phyloP scores from a whole-genome alignment of 2,329 filamentous ascomycete genomes.

The Diaporthe nobilis region DNA sequence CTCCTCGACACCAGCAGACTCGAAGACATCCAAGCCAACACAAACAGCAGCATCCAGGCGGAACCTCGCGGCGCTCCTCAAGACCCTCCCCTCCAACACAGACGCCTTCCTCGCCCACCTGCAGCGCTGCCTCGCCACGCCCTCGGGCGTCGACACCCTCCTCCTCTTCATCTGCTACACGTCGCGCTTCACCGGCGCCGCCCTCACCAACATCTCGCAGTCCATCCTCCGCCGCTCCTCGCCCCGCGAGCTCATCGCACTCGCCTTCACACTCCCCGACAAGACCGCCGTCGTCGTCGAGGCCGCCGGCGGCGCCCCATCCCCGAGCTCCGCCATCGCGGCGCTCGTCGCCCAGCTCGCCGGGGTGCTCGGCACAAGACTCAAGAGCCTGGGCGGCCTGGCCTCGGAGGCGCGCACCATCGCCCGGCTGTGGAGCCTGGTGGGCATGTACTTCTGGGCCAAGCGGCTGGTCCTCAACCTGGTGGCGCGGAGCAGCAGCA shows the following conservation, averaged over 20 bases:
- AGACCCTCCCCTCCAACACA: conserved; percentile 56
- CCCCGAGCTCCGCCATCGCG: conserved; percentile 38
- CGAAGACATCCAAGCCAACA: conserved; percentile 39
- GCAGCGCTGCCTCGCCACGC: conserved; percentile 75
- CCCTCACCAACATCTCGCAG: conserved; percentile 67
- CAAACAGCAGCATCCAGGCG: conserved; percentile 43
- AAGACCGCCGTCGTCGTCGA: conserved; percentile 61
- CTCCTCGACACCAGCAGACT: conserved; percentile 43
- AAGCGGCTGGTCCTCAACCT: conserved; percentile 61
- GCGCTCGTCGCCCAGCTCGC: conserved; percentile 61
- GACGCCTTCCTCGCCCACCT: conserved; percentile 70
- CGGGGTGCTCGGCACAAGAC: conserved; percentile 64
- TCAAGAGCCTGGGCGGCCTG: conserved; percentile 74
- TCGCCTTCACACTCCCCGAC: conserved; percentile 66
- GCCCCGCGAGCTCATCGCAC: conserved; percentile 64
- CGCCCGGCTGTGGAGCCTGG: conserved; percentile 80
- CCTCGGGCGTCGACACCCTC: conserved; percentile 77
- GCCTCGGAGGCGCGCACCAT: conserved; percentile 81
- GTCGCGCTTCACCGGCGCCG: conserved; percentile 67
- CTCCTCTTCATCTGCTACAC: conserved; percentile 79
- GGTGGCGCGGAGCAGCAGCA: conserved; percentile 47
- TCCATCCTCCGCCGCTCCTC: conserved; percentile 68
- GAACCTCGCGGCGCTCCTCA: conserved; percentile 47
- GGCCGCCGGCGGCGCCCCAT: conserved; percentile 30
- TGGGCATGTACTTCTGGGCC: conserved; percentile 81